Conservation (phyloP, 2,329 filamentous ascomycete species). For the Sporothrix pseudoabietina region DNA sequence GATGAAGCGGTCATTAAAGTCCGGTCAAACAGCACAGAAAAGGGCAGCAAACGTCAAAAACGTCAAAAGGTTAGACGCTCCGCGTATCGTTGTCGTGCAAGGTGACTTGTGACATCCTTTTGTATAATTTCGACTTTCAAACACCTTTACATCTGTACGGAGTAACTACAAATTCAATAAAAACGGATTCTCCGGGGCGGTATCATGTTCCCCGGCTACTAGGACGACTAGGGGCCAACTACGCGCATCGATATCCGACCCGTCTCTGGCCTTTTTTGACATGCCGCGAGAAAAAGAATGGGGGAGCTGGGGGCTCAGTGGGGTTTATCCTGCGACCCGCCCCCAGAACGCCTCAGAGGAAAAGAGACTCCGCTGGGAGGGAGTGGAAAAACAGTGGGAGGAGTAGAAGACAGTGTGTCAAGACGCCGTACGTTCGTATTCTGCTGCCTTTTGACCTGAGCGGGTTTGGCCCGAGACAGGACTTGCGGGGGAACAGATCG, state of each 20-base stretch:
- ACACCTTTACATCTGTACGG: neutral
- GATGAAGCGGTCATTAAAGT: slow-evolving; percentile 1
- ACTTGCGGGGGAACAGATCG: neutral
- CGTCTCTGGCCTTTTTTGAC: no score
- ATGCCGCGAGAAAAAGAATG: neutral
- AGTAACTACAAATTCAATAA: neutral
- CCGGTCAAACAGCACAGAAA: neutral
- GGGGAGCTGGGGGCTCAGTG: neutral
- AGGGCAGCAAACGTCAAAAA: neutral
- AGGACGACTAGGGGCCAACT: neutral
- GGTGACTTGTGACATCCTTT: neutral
- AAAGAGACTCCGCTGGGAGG: slow-evolving; percentile 8
- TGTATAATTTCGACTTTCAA: neutral
- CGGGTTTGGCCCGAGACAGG: neutral
- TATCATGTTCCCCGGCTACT: slow-evolving; percentile 5
- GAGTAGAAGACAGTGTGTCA: neutral
- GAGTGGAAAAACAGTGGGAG: neutral
- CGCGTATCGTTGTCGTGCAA: neutral
- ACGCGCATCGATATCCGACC: slow-evolving; percentile 20
- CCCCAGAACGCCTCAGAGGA: neutral
- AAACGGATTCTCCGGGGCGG: neutral
- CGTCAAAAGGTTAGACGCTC: neutral
- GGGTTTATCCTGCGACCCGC: slow-evolving; percentile 4
- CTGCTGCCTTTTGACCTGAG: neutral
- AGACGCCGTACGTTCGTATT: neutral